Evolutionary conservation across 192 early-diverging fungal genomes (phyloP).

Genomic region (Spizellomyces punctatus): DNA sequence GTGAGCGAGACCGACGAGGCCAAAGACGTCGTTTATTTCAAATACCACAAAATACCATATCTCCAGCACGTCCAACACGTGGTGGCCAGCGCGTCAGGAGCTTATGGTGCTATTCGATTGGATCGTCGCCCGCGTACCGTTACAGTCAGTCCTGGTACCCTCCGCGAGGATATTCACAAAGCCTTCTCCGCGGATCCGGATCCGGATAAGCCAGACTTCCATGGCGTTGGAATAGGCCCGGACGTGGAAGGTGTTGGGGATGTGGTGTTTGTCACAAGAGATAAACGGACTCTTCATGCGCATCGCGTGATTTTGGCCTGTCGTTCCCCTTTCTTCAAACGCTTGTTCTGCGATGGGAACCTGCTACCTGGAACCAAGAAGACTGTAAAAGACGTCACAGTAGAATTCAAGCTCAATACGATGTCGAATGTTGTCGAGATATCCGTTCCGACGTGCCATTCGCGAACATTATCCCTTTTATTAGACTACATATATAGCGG

Average conservation of each 20-base stretch:
- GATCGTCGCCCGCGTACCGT: conserved; percentile 47
- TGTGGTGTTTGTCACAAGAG: conserved; percentile 44
- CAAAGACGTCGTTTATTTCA: conserved; percentile 42
- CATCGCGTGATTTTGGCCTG: conserved; percentile 52
- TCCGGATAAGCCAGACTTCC: background rate
- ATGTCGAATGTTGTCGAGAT: background rate
- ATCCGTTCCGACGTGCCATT: background rate
- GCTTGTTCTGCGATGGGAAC: conserved; percentile 28
- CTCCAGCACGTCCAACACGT: conserved; percentile 65
- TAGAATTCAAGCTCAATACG: background rate
- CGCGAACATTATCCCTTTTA: conserved; percentile 16
- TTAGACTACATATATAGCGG: conserved; percentile 61
- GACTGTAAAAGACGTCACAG: background rate
- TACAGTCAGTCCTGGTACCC: conserved; percentile 15
- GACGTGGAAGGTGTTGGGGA: conserved; percentile 31
- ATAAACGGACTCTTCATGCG: conserved; percentile 40
- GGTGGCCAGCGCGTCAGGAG: conserved; percentile 60
- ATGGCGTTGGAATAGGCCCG: background rate
- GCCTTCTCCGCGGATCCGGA: conserved; percentile 30
- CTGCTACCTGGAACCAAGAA: background rate
- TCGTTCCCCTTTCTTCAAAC: conserved; percentile 42
- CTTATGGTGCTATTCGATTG: conserved; percentile 64
- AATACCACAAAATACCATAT: conserved; percentile 56
- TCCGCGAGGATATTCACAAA: conserved; percentile 44
- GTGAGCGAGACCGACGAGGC: conserved; percentile 11